These are phyloP conservation scores for Entomortierella chlamydospora DNA, from an alignment of 192 early-diverging fungal genomes.

Conservation along the genomic window DNA sequence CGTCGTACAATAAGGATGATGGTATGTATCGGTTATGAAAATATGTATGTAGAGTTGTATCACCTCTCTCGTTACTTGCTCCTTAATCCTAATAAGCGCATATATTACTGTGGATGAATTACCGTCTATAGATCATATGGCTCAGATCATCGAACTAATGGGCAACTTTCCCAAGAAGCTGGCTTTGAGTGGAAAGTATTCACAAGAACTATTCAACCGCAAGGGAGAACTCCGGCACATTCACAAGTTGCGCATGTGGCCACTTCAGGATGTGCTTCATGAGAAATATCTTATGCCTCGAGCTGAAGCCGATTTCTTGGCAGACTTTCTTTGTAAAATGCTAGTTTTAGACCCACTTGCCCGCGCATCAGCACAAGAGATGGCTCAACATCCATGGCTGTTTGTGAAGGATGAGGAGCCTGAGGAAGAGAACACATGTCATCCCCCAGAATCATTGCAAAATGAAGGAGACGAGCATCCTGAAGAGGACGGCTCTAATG, in stretches of 20 bases:
- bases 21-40: constrained; percentile 56
- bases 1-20: constrained; percentile 91
- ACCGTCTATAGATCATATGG: constrained; percentile 85
- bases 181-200: constrained; percentile 87
- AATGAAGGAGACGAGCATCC: not conserved
- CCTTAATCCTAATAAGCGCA: not conserved
- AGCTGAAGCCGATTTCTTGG: constrained; percentile 82
- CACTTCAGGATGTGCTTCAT: constrained; percentile 83
- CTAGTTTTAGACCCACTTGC: constrained; percentile 68
- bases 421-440: not conserved
- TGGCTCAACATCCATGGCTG: constrained; percentile 73
- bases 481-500: not conserved
- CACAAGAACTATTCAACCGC: constrained; percentile 89
- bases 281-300: constrained; percentile 89
- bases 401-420: constrained; percentile 27
- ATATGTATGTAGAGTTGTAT: not conserved
- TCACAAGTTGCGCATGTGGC: constrained; percentile 85
- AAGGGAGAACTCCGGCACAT: constrained; percentile 93
- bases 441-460: not conserved
- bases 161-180: constrained; percentile 87
- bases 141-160: constrained; percentile 96
- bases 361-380: constrained; percentile 65
- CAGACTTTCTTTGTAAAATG: constrained; percentile 90
- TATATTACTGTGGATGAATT: no score
- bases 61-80: no score